Evolutionary conservation across 192 early-diverging fungal genomes (phyloP), one percentile per base, ranked within the genome.

Genomic region (Thoreauomyces humboldtii): DNA sequence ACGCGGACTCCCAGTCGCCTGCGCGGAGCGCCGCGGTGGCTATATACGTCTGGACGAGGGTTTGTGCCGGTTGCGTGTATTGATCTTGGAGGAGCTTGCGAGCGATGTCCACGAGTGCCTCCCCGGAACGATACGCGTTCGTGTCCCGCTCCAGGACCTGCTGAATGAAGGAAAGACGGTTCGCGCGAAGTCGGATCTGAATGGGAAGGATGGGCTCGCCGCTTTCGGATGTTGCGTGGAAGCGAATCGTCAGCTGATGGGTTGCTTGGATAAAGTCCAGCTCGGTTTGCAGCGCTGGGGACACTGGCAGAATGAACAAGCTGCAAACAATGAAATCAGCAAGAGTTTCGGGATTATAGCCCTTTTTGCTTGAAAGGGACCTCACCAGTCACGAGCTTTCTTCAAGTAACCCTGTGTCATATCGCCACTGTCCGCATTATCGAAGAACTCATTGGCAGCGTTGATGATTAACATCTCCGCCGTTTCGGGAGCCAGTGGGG

Each of bases 201-300:
- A 91, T 81, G 0, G 89, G 89, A 27, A 88, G 76, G n/a, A 88
- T 77, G 7, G 66, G 61, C 6, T 79, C 75, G 7, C 28, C 53
- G 80, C 74, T 36, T 69, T 67, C 27, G 78, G 69, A 38, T 57
- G 66, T 22, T 28, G 82, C 63, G 43, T 81, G 77, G 48, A 79
- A 82, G 17, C 64, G 35, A 4, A 74, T 75, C 6, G 75, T 80
- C 28, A 90, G 72, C 25, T 75, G 75, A 70, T 88, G 79, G 0
- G 87, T 87, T 6, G 87, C 89, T 50, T 91, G 84, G 21, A 91
- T 88, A 21, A 90, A 70, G 48, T 86, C 78, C 43, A 86, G 64
- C 67, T 90, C 87, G 9, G 54, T 57, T 33, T 80, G 71, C 25
- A 86, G 79, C 2, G 55, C 61, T 9, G 80, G 74, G 9, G 88